Evolutionary conservation across 2,329 filamentous ascomycete genomes (phyloP), one percentile per base, ranked within the genome.

Genomic region (Penicillium decumbens): DNA sequence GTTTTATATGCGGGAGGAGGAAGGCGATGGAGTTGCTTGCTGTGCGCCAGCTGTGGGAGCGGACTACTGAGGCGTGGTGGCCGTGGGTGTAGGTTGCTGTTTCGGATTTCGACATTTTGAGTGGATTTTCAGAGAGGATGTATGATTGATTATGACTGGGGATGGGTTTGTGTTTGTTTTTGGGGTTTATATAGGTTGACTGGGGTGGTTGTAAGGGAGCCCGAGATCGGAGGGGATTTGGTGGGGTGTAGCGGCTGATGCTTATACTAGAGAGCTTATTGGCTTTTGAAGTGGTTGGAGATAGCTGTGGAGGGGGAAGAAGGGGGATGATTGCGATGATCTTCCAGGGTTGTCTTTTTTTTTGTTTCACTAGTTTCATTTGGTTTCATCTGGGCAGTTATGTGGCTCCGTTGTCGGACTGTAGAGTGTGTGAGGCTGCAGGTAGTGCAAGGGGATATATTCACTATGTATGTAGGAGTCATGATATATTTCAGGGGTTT

Each of bases 21-120:
- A 70, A 78, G 54, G 71, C 59, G 12, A 65, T 65, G 4, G 63
- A 68, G 47, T 70, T 68, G 33, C 58, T 56, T 6, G 65, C 67
- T 18, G 66, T 68, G 32, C 67, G 66, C 24, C 59, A 56, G 13
- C 56, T 55, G 43, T 71, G 68, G 6, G 57, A 60, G 39, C 57
- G 52, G 4, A 67, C 47, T 9, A 66, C 64, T 6, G 61, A 60
- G 44, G 55, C 51, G 35, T 63, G 59, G 54, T 71, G 65, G 42
- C 64, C 67, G 47, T 65, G 63, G 9, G 67, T 63, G 53, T 70
- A 70, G 15, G 40, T 50, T 33, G 56, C 56, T 47, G 51, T 39
- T 51, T 58, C 56, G 20, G 44, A 45, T 52, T 55, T 54, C 13
- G 51, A 18, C 53, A 58, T 58, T 20, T 29, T 50, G 27, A 6